These are phyloP conservation scores for Metschnikowia rubicola DNA, from an alignment of 805 yeast genomes.

Conservation along the genomic window DNA sequence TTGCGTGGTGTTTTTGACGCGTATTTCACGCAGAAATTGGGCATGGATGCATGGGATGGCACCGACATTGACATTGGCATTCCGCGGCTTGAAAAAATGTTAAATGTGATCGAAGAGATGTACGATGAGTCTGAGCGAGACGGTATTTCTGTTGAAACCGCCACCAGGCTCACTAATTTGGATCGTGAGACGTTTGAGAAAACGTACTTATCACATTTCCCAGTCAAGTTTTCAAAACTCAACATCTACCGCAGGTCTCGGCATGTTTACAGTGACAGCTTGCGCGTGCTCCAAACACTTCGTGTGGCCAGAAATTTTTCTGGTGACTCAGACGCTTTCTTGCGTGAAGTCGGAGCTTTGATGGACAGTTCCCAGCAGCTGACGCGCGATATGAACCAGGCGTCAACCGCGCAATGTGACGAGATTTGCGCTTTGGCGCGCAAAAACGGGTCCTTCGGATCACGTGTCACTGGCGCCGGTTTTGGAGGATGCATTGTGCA, in stretches of 20 bases:
- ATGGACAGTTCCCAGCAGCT: constrained; percentile 61
- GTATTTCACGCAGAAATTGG: constrained; percentile 34
- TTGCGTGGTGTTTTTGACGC: constrained; percentile 62
- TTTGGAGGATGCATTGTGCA: constrained; percentile 77
- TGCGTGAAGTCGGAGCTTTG: constrained; percentile 46
- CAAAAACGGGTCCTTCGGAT: constrained; percentile 56
- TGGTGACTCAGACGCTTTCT: constrained; percentile 32
- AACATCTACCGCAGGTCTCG: constrained; percentile 55
- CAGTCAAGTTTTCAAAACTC: constrained; percentile 55
- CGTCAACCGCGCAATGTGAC: constrained; percentile 52
- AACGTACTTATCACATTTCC: constrained; percentile 47
- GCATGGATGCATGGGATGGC: constrained; percentile 42
- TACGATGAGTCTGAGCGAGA: constrained; percentile 23
- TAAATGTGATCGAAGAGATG: constrained; percentile 44
- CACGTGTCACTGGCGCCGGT: constrained; percentile 78
- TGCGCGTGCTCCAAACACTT: constrained; percentile 53
- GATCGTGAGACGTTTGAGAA: constrained; percentile 31
- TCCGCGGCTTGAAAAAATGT: constrained; percentile 37
- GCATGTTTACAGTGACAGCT: constrained; percentile 62
- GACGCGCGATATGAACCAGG: constrained; percentile 45
- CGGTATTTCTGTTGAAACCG: constrained; percentile 49
- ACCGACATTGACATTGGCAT: constrained; percentile 41
- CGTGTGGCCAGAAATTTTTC: constrained; percentile 30
- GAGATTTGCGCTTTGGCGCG: constrained; percentile 51
- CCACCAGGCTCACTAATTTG: constrained; percentile 38